These are phyloP conservation scores for Geranomyces michiganensis DNA, from an alignment of 192 early-diverging fungal species.

Conservation along the genomic window DNA sequence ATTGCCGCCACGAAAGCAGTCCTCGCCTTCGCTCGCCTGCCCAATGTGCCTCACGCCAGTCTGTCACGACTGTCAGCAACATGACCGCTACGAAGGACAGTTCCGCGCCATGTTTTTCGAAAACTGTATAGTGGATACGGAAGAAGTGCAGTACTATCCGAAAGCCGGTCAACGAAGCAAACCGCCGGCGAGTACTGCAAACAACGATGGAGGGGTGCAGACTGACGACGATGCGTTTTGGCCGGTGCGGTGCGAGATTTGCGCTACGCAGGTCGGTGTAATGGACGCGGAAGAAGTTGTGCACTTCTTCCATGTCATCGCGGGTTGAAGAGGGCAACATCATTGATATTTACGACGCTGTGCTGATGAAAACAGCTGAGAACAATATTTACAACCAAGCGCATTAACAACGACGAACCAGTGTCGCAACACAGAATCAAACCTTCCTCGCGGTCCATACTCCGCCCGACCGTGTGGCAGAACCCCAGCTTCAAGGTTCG, in stretches of 20 bases:
- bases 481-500: too few relatives aligned
- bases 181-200: neutral
- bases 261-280: constrained; percentile 64
- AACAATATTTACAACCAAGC: too few relatives aligned
- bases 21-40: constrained; percentile 54
- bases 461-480: too few relatives aligned
- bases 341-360: too few relatives aligned
- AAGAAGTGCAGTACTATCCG: constrained; percentile 42
- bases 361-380: too few relatives aligned
- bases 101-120: constrained; percentile 73
- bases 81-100: constrained; percentile 61
- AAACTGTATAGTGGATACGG: constrained; percentile 54
- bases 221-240: constrained; percentile 42
- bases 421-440: too few relatives aligned
- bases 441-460: too few relatives aligned
- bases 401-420: too few relatives aligned
- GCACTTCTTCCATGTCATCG: constrained; percentile 73
- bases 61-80: constrained; percentile 67
- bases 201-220: constrained; percentile 24
- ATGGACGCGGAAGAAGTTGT: constrained; percentile 69
- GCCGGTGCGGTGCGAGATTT: constrained; percentile 60
- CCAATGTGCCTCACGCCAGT: constrained; percentile 64
- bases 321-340: constrained; percentile 30
- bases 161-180: neutral
- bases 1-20: neutral